These are phyloP conservation scores for Camelina neglecta DNA, from an alignment of 345 rosid species.

Conservation along the genomic window DNA sequence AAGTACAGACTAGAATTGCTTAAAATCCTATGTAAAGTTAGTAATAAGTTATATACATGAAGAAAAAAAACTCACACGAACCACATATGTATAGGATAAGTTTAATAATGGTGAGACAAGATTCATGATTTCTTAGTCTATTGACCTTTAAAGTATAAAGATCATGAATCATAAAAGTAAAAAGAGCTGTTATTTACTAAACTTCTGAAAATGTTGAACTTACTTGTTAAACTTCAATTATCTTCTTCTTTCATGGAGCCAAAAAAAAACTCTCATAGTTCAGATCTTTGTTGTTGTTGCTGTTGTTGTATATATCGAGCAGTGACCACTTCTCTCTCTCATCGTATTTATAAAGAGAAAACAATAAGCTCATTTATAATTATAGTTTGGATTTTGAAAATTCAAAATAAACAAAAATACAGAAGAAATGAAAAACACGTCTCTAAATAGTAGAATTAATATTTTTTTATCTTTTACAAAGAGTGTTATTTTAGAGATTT, in stretches of 20 bases:
- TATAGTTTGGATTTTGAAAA: not conserved
- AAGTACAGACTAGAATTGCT: not conserved
- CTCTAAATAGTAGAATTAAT: not conserved
- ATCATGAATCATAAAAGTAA: not conserved
- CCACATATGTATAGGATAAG: not conserved
- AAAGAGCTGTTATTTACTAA: not conserved
- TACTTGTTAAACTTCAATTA: conserved; percentile 22
- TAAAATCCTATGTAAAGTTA: not conserved
- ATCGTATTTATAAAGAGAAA: conserved; percentile 6
- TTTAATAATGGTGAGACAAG: conserved; percentile 1
- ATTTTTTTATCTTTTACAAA: no score
- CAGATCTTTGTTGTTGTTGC: not conserved
- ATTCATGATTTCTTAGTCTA: conserved; percentile 1
- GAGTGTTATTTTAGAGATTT: no score
- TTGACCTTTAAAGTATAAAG: not conserved
- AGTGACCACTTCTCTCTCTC: conserved; percentile 7
- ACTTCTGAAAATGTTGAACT: conserved; percentile 7
- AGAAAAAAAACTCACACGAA: not conserved
- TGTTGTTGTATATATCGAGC: not conserved
- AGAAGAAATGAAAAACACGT: conserved; percentile 18
- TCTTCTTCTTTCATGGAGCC: conserved; percentile 20
- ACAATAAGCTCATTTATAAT: not conserved
- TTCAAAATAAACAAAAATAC: not conserved
- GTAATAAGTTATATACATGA: not conserved
- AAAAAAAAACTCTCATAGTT: not conserved